Evolutionary conservation across 805 yeast species (phyloP).

Genomic region (Ogataea sp.): DNA sequence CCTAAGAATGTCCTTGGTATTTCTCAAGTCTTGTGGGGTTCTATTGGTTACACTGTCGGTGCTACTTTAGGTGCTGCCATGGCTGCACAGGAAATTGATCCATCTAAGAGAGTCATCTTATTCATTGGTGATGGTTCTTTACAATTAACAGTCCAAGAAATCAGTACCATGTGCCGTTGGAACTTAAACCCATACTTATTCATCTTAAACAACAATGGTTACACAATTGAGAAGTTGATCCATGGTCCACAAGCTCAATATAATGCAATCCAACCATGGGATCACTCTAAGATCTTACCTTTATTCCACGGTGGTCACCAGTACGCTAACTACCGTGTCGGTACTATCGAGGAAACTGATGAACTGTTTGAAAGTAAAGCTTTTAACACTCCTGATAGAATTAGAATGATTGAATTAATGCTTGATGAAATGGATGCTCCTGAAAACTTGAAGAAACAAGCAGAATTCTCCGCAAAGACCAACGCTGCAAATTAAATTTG

Average conservation of each 20-base stretch:
- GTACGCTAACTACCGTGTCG: conserved; percentile 46
- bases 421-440: conserved; percentile 67
- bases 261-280: conserved; percentile 65
- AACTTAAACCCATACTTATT: conserved; percentile 59
- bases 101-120: conserved; percentile 52
- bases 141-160: conserved; percentile 68
- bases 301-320: conserved; percentile 49
- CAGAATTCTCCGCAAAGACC: conserved; percentile 37
- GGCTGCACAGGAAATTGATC: conserved; percentile 59
- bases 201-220: conserved; percentile 65
- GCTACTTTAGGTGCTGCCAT: conserved; percentile 61
- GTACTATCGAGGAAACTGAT: conserved; percentile 52
- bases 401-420: conserved; percentile 62
- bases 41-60: conserved; percentile 66
- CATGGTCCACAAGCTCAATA: conserved; percentile 61
- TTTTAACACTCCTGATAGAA: conserved; percentile 48
- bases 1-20: conserved; percentile 57
- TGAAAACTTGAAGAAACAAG: conserved; percentile 55
- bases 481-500: conserved; percentile 12
- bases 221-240: conserved; percentile 67
- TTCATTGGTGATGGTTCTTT: conserved; percentile 74
- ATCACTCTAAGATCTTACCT: conserved; percentile 48
- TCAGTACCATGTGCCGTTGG: conserved; percentile 63
- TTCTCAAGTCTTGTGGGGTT: conserved; percentile 72
- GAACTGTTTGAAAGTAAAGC: conserved; percentile 35